phyloP scores from a whole-genome alignment of 2,329 filamentous ascomycete genomes.

The Fusarium acutatum region DNA sequence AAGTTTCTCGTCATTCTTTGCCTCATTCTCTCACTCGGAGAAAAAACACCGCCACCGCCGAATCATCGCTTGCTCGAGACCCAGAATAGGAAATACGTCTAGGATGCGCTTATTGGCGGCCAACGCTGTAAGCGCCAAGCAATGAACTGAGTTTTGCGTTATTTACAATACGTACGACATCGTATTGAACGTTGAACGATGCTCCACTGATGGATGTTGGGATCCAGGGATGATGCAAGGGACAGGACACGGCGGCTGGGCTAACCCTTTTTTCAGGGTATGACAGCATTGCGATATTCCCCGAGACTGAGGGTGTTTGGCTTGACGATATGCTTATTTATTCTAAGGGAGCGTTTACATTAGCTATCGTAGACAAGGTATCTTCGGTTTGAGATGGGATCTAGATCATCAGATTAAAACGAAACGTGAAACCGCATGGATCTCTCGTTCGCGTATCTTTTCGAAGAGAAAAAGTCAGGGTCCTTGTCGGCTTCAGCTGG shows the following conservation, averaged over 20 bases:
- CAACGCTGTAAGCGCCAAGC: constrained; percentile 9
- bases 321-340: neutral
- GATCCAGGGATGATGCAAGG: neutral
- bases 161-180: constrained; percentile 2
- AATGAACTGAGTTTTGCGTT: constrained; percentile 7
- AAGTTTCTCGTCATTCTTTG: constrained; percentile 16
- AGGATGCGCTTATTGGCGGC: constrained; percentile 21
- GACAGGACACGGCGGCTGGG: neutral
- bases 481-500: neutral
- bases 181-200: neutral
- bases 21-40: neutral
- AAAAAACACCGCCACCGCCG: neutral
- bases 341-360: neutral
- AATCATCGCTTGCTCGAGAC: constrained; percentile 9
- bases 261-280: neutral
- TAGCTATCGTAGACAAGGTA: neutral
- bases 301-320: neutral
- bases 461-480: neutral
- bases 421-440: neutral
- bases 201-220: neutral
- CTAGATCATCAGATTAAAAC: neutral
- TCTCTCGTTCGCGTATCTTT: neutral
- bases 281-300: neutral
- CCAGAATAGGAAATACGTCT: constrained; percentile 22
- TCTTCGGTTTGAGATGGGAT: neutral